Conservation (phyloP, 352 stramenopile species). For the Pythium scleroteichum region DNA sequence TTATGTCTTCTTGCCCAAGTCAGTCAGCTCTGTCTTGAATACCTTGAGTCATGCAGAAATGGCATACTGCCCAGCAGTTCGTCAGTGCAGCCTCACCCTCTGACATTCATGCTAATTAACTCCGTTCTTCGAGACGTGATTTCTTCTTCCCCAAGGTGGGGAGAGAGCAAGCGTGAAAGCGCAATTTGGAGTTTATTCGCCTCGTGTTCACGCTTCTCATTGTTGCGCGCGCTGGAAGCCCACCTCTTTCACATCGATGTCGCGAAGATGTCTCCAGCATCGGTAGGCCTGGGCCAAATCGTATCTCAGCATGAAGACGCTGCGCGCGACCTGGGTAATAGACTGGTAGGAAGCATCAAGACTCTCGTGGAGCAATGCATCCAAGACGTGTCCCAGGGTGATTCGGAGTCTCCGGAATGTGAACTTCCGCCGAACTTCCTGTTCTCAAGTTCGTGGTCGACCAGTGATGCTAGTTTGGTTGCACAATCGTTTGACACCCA, state of each 20-base stretch:
- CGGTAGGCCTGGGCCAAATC: conserved; percentile 81
- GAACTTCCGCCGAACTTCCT: conserved; percentile 52
- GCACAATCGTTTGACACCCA: conserved; percentile 51
- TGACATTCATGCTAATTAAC: conserved; percentile 89
- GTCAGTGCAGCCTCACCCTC: conserved; percentile 73
- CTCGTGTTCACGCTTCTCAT: conserved; percentile 55
- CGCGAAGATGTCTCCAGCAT: conserved; percentile 71
- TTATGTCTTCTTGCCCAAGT: conserved; percentile 63
- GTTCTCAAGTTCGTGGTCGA: conserved; percentile 38
- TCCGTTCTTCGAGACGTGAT: conserved; percentile 68
- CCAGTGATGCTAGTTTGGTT: conserved; percentile 41
- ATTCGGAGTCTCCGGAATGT: conserved; percentile 7
- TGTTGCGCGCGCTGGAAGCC: conserved; percentile 74
- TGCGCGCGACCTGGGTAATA: conserved; percentile 40
- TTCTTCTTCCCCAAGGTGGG: conserved; percentile 29
- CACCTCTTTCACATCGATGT: conserved; percentile 88
- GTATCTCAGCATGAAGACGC: conserved; percentile 28
- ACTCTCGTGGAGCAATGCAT: conserved; percentile 57
- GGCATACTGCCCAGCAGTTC: conserved; percentile 64
- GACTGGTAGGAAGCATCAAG: conserved; percentile 74
- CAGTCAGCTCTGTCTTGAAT: conserved; percentile 70
- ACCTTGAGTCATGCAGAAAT: conserved; percentile 68
- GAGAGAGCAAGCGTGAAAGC: conserved; percentile 7
- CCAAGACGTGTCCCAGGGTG: conserved; percentile 26
- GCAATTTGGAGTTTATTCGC: conserved; percentile 55